Base-by-base conservation (phyloP, 2,329 filamentous ascomycete species). In the Stemphylium lycopersici region DNA sequence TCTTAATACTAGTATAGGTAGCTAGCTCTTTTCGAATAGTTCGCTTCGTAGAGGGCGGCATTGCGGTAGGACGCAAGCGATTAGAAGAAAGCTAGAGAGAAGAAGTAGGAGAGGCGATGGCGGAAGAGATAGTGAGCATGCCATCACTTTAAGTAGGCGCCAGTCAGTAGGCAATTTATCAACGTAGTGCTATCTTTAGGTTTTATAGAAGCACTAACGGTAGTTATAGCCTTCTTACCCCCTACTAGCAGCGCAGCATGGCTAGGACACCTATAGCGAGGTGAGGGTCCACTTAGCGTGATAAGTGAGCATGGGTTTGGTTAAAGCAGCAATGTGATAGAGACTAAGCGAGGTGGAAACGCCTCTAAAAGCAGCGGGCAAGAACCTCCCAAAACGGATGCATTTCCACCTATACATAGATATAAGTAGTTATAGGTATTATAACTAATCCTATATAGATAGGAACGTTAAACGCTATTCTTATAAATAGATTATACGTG, bases 131-230 rank as follows among this genome's bases (percentile, higher is more conserved):
- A 33, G 44, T 43, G 40, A 26, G 44, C 36, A 52, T 52, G 22
- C 54, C 36, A 56, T 56, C 29, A 48, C 40, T 38, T 31, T 48
- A 56, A 56, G 54, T 56, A 56, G 34, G 48, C 39, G 44, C 54
- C 20, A 26, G 44, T 5, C 44, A 8, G 40, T 22, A 34, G 45
- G 45, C 43, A 48, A 53, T 31, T 22, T 34, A 26, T 54, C 48
- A 3, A 38, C 24, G 50, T 12, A 16, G 51, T 37, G 26, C 44
- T 15, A 54, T 48, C 33, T 32, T 48, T 53, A 11, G 31, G 44
- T 48, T 53, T 33, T 15, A 20, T 15, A 3, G 33, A 41, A 31
- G 51, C 45, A 26, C 39, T 48, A 12, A 34, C 22, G 38, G 24
- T 22, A 48, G 3, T 48, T 24, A 13, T 31, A 54, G 45, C 46